Evolutionary conservation across 2,329 filamentous ascomycete species (phyloP), one percentile per base, ranked within the genome.

Genomic region (Colletotrichum filicis): DNA sequence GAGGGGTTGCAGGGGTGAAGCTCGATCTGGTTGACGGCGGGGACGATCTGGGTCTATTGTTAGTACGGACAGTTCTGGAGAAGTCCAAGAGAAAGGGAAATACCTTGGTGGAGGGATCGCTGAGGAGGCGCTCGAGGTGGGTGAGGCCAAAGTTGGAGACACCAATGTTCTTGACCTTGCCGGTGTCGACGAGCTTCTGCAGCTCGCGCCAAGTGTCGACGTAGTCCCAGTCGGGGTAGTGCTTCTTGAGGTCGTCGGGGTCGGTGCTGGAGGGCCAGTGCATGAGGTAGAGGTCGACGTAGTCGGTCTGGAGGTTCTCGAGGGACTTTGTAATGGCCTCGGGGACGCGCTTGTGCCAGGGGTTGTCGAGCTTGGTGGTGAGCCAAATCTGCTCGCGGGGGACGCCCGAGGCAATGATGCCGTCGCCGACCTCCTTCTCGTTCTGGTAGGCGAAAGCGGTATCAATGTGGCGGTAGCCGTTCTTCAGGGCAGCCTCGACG

Each of bases 91-190:
- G 9, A 56, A 30, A 30, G 28, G 28, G 4, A 72, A 81, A 66
- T 78, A 89, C 91, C 84, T 91, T 92, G 84, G 87, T 90, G 75
- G 86, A 87, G 12, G 90, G 87, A 77, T 93, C 89, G 77, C 88
- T 90, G 74, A 97, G 86, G 71, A 97, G 88, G 82, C 90, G 93
- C 87, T 96, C 93, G 49, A 97, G 86, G 83, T 97, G 94, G 82
- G 86, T 90, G 81, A 95, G 94, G 75, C 88, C 92, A 82, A 97
- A 97, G 88, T 97, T 97, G 82, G 93, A 95, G 70, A 97, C 93
- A 78, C 94, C 94, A 80, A 96, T 95, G 86, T 94, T 94, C 83
- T 88, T 89, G 64, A 93, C 93, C 83, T 94, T 94, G 81, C 92
- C 92, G 57, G 89, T 91, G 12, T 83, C 89, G 28, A 90, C 84